These are phyloP conservation scores for Phallus indusiatus DNA, from an alignment of 768 basidiomycete species.

Conservation along the genomic window DNA sequence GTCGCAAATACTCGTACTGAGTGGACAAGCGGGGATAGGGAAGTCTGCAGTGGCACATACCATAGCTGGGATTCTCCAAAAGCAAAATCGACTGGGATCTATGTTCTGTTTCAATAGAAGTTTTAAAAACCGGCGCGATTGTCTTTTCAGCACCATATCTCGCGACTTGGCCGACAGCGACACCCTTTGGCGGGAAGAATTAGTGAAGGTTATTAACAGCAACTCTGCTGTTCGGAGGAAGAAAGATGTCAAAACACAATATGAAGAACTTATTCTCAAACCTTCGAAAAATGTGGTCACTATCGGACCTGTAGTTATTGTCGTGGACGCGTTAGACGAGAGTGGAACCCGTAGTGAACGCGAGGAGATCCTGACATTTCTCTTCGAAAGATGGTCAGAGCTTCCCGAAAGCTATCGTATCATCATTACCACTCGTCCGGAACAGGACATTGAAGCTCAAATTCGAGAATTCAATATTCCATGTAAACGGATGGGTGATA, in stretches of 20 bases:
- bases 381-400: constrained; percentile 9
- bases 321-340: constrained; percentile 17
- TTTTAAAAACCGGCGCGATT: neutral
- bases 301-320: constrained; percentile 17
- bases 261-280: constrained; percentile 12
- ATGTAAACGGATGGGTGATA: neutral
- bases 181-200: neutral
- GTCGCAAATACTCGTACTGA: constrained; percentile 9
- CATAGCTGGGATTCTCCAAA: constrained; percentile 15
- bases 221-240: neutral
- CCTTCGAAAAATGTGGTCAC: constrained; percentile 1
- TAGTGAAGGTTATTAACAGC: constrained; percentile 9
- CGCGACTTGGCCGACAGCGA: constrained; percentile 17
- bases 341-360: constrained; percentile 12
- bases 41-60: constrained; percentile 24
- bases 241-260: neutral
- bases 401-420: constrained; percentile 19
- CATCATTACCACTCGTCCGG: constrained; percentile 20
- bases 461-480: neutral
- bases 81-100: constrained; percentile 9
- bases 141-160: constrained; percentile 16
- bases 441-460: constrained; percentile 13
- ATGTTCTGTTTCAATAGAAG: constrained; percentile 18
- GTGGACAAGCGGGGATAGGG: constrained; percentile 21
- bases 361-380: constrained; percentile 15